Conservation (phyloP, 331 rosid genomes). For the Telfairia occidentalis region DNA sequence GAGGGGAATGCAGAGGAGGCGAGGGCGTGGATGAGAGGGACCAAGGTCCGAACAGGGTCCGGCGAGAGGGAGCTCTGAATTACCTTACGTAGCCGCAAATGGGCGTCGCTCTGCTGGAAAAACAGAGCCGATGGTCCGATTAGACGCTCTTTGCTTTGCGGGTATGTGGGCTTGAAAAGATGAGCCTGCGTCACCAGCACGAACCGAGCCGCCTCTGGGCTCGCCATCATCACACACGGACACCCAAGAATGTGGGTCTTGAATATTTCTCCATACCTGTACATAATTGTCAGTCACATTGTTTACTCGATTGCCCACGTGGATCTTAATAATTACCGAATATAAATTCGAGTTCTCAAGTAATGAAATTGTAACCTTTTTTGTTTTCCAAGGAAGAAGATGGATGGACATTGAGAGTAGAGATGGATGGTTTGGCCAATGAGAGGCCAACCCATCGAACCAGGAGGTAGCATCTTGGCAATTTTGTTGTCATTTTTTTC, state of each 20-base stretch:
- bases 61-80: constrained; percentile 50
- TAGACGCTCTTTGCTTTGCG: constrained; percentile 71
- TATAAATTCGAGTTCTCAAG: no score
- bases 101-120: constrained; percentile 69
- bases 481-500: constrained; percentile 6
- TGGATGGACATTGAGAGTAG: constrained; percentile 61
- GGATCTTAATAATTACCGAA: no score
- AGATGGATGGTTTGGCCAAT: constrained; percentile 79
- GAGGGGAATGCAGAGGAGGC: constrained; percentile 39
- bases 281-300: no score
- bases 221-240: constrained; percentile 77
- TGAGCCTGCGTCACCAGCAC: constrained; percentile 68
- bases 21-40: constrained; percentile 40
- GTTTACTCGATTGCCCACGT: no score
- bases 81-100: constrained; percentile 55
- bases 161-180: constrained; percentile 82
- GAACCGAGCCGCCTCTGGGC: constrained; percentile 78
- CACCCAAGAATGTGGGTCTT: constrained; percentile 79
- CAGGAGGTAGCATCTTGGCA: constrained; percentile 64
- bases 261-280: constrained; percentile 85
- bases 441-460: constrained; percentile 91
- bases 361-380: constrained; percentile 34
- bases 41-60: constrained; percentile 40
- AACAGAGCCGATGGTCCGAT: constrained; percentile 79
- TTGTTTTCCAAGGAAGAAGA: constrained; percentile 60